Evolutionary conservation across 768 basidiomycete genomes (phyloP).

Genomic region (Boletus patriciae): DNA sequence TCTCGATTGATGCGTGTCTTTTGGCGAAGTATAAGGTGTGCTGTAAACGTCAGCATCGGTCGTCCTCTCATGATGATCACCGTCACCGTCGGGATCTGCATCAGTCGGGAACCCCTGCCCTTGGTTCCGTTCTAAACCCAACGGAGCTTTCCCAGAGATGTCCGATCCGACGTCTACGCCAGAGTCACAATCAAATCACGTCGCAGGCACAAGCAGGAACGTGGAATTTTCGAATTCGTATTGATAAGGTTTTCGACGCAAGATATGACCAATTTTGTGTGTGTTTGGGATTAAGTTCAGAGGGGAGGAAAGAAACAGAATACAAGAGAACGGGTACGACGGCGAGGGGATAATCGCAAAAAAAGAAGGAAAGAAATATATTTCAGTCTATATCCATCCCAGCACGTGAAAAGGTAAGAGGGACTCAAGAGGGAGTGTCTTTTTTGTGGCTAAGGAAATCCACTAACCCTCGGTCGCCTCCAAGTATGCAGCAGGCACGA

Average conservation of each 20-base stretch:
- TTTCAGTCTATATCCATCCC: constrained; percentile 76
- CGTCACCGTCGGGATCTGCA: constrained; percentile 1
- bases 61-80: constrained; percentile 5
- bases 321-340: constrained; percentile 6
- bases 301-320: background rate
- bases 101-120: background rate
- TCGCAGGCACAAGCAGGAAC: constrained; percentile 5
- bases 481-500: constrained; percentile 91
- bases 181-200: constrained; percentile 10
- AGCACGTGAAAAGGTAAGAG: constrained; percentile 46
- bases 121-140: background rate
- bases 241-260: constrained; percentile 3
- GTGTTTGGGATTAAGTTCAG: constrained; percentile 7
- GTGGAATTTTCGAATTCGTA: constrained; percentile 15
- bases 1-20: constrained; percentile 6
- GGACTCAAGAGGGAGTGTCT: constrained; percentile 51
- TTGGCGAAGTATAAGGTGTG: constrained; percentile 26
- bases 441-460: constrained; percentile 31
- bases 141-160: background rate
- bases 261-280: constrained; percentile 10
- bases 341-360: constrained; percentile 38
- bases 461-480: constrained; percentile 91
- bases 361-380: constrained; percentile 47
- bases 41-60: constrained; percentile 24
- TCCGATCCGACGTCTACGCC: constrained; percentile 6